A percentile compares a stretch with the other conserved stretches of the same genome.
These are phyloP conservation scores for Sporisorium exsertum DNA, from an alignment of 1,284 basidiomycete species.

Conservation along the genomic window DNA sequence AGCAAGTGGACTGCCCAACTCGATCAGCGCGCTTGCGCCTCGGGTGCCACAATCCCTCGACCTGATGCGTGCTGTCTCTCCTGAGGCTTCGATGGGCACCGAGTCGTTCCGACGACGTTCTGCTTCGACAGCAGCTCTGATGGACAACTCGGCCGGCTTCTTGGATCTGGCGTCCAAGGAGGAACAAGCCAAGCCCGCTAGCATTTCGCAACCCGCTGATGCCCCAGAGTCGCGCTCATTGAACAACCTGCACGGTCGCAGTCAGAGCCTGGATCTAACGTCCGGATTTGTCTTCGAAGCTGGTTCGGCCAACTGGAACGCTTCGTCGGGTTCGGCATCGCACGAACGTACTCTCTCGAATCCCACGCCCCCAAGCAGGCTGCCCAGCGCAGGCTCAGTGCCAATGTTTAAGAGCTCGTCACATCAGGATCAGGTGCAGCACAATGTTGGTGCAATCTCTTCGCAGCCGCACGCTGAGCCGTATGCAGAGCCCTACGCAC, in stretches of 20 bases:
- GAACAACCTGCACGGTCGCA: conserved; percentile 1
- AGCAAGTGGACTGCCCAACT: neutral
- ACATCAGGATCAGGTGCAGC: conserved; percentile 26
- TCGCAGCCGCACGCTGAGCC: conserved; percentile 4
- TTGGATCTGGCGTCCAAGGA: conserved; percentile 15
- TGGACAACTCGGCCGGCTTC: conserved; percentile 38
- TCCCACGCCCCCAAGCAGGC: conserved; percentile 4
- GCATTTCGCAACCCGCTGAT: conserved; percentile 8
- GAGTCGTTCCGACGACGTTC: conserved; percentile 44
- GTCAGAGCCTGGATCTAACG: conserved; percentile 13
- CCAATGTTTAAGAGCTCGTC: conserved; percentile 31
- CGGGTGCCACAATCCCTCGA: conserved; percentile 24
- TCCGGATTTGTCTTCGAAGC: neutral
- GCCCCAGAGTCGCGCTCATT: neutral
- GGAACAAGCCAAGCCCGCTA: neutral
- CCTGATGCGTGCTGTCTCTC: conserved; percentile 10
- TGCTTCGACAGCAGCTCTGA: conserved; percentile 46
- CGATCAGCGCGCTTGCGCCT: neutral
- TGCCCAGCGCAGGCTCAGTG: neutral
- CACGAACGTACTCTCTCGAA: conserved; percentile 33
- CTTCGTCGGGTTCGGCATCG: neutral
- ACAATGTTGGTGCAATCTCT: neutral
- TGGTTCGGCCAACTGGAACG: neutral
- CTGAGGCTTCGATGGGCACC: neutral
- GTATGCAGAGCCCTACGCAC: conserved; percentile 4